Base-by-base conservation (phyloP, 2,329 filamentous ascomycete genomes). In the Paraphoma chrysanthemicola region DNA sequence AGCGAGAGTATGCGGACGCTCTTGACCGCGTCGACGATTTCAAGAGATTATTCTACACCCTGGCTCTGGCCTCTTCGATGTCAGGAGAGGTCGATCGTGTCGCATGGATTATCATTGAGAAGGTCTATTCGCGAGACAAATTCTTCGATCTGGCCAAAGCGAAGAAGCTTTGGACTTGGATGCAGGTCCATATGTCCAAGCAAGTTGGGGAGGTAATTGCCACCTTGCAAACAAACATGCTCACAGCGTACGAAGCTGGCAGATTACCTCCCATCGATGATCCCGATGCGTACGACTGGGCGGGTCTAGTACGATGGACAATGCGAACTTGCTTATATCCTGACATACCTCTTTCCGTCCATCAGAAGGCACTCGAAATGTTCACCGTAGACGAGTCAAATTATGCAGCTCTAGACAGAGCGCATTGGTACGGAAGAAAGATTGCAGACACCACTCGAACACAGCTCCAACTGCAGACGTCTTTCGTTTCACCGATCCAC, bases 231-330 rank as follows among this genome's bases (percentile, higher is more conserved):
- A 79, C 85, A 14, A 81, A 80, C 7, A 91, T 91, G 63, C 77
- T 92, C 6, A 75, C 81, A 45, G 90, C 90, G 0, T 92, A 92
- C 62, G 84, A 88, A 61, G 81, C 80, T 1, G 83, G 83, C 8
- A 82, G 88, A 58, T 63, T 93, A 1, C 83, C 86, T 1, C 73
- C 80, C 1, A 80, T 93, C 61, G 82, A 90, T 48, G 77, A 89
- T 44, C 81, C 87, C 0, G 73, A 83, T 39, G 81, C 83, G 1
- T 92, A 91, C 56, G 88, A 93, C 68, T 93, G 91, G 90, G 76
- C 80, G 9, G 75, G 72, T 4, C 74, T 93, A 6, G 83, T 93
- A 45, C 80, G 83, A 36, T 94, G 91, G 91, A 83, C 88, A 1
- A 78, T 86, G 60, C 79, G 82, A 18, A 83, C 74, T 23, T 75